Base-by-base conservation (phyloP, 2,329 filamentous ascomycete species). In the Fusarium chaquense region DNA sequence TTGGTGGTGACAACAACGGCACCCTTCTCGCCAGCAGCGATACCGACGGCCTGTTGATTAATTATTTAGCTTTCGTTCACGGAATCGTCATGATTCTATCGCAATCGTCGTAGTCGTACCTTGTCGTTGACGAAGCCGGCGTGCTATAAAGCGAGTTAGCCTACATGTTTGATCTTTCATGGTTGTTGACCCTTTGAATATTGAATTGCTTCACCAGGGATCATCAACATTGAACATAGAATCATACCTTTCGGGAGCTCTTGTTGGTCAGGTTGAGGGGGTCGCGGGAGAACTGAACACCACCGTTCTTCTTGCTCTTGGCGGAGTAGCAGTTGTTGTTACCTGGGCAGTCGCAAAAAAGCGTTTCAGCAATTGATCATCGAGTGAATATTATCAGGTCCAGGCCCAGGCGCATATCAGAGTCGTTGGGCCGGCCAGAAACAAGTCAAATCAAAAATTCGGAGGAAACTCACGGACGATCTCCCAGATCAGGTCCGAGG, bases 101-200 rank as follows among this genome's bases (percentile, higher is more conserved):
- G 49, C 52, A 38, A 35, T 60, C 35, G 40, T 62, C 57, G 51
- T 65, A 26, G 52, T 66, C 69, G 75, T 91, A 96, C 93, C 92
- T 97, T 96, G 82, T 91, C 89, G 87, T 97, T 97, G 83, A 93
- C 90, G 84, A 94, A 97, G 79, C 96, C 96, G 78, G 93, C 93
- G 84, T 97, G 89, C 93, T 97, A 80, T 69, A 71, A 58, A 58
- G 45, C 51, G 32, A 52, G 75, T 86, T 78, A 85, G 81, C 73
- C 55, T 64, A 70, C 44, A 61, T 22, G 28, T 33, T 57, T 26
- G n/a, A 26, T 20, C 16, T 50, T 22, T 12, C 24, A 30, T 22
- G 22, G n/a, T 26, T 36, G 35, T n/a, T 36, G 22, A 20, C 32
- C 61, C 35, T n/a, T 51, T 58, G 32, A 54, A 50, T 51, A 52